Base-by-base conservation (phyloP, 1,284 basidiomycete species). In the Austroboletus novae-zelandiae region DNA sequence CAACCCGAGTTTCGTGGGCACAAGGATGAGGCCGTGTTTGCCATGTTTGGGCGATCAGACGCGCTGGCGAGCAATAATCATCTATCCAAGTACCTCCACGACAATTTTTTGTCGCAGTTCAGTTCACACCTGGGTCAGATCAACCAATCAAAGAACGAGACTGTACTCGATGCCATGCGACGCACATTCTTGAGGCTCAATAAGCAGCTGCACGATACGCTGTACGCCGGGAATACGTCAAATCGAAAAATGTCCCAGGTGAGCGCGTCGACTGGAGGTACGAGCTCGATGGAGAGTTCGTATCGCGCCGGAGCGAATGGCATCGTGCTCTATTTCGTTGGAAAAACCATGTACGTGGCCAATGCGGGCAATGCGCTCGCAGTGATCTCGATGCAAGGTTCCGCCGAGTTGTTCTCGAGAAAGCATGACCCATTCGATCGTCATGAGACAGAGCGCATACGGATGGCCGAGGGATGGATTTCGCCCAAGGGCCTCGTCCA, bases 381-480 rank as follows among this genome's bases (percentile, higher is more conserved):
- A 0, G 94, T 99, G 44, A 75, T 98, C 43, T 96, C 94, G 9
- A 77, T 83, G 42, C 86, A 89, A 45, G 94, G 93, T 1, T 80
- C 82, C 18, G 90, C 93, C 0, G 74, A 88, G 47, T 71, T 89
- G 15, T 74, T 98, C 31, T 91, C 94, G 20, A 80, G 76, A 59
- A 85, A 86, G 61, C 97, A 99, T 66, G 91, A 96, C 55, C 96
- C 97, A 0, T 94, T 94, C 52, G 91, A 97, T 63, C 81, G 87
- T 23, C 74, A 76, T 17, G 97, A 99, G 72, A 93, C 88, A 2
- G 78, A 79, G 15, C 81, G 95, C 18, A 98, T 99, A 55, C 86
- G 97, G 30, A 77, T 83, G 0, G 92, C 94, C 3, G 97, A 98
- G 70, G 95, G 94, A 0, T 99, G 93, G 91, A 89, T 99, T 35